phyloP scores from a whole-genome alignment of 768 basidiomycete genomes.

The Hygrophoropsis aurantiaca region DNA sequence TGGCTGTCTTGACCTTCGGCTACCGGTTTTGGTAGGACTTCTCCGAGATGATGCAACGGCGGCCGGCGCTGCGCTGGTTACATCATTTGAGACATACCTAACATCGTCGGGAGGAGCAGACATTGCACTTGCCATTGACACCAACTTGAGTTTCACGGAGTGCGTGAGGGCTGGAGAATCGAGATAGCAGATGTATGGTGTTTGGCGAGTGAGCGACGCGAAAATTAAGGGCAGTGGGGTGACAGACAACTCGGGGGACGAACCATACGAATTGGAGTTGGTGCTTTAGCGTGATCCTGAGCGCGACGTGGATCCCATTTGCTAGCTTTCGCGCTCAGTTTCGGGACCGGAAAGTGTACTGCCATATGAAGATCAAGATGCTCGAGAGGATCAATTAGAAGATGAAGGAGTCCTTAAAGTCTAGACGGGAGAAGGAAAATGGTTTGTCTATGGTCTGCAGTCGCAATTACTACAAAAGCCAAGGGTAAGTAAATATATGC shows the following conservation, averaged over 20 bases:
- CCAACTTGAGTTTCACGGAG: constrained; percentile 44
- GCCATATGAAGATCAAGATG: constrained; percentile 36
- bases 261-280: constrained; percentile 29
- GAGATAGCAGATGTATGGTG: constrained; percentile 51
- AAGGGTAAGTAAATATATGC: too few species aligned
- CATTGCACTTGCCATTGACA: constrained; percentile 35
- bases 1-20: constrained; percentile 46
- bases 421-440: constrained; percentile 54
- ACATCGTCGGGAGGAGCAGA: constrained; percentile 24
- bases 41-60: constrained; percentile 58
- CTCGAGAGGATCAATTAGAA: constrained; percentile 29
- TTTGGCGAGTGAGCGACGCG: constrained; percentile 29
- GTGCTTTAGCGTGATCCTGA: constrained; percentile 17
- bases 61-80: constrained; percentile 58
- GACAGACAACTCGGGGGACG: constrained; percentile 36
- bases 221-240: constrained; percentile 35
- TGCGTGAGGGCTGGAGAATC: constrained; percentile 42
- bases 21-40: constrained; percentile 40
- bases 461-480: too few species aligned
- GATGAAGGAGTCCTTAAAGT: constrained; percentile 60
- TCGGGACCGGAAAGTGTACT: constrained; percentile 70
- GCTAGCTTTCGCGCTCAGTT: constrained; percentile 69
- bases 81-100: constrained; percentile 22
- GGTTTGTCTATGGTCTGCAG: constrained; percentile 68
- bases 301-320: constrained; percentile 30